Evolutionary conservation across 2,329 filamentous ascomycete genomes (phyloP), one percentile per base, ranked within the genome.

Genomic region (Sclerotinia subarctica): DNA sequence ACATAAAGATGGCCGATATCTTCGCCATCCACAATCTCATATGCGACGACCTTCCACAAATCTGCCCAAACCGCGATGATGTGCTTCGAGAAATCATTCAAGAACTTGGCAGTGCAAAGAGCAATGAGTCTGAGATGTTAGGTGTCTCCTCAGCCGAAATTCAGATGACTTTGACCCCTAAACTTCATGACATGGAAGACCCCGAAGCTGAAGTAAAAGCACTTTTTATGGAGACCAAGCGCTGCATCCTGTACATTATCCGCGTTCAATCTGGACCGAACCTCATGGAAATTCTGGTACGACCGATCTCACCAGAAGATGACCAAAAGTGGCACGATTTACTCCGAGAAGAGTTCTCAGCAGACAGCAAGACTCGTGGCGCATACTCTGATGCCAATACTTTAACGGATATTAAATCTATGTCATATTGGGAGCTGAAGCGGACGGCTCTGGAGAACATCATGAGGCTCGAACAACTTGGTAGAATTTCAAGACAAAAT

Each of bases 1-100:
- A 98, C 82, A 97, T 99, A 82, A 99, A 99, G 81, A 94, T 99
- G 87, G 87, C 91, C 21, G 95, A 99, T 78, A 94, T 99, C 68
- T 98, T 99, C 78, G 92, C 94, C 60, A 94, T 99, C 69, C 96
- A 99, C 80, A 93, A 90, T 71, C 85, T 98, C 29, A 86, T 98
- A 66, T 89, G 92, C 3, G 84, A 89, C 32, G 93, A 98, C 74
- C 86, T 97, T 60, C 82, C 88, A 6, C 83, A 84, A 68, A 88
- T 98, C 70, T 96, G 92, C 74, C 90, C 92, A 1, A 86, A 83
- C 70, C 88, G 91, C 46, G 94, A 97, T 73, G 95, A 99, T 77
- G 86, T 93, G 69, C 85, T 99, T 68, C 91, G 92, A 69, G 95
- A 98, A 79, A 91, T 97, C 72, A 86, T 99, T 74, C 91, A 93